Percentiles rank a stretch among this genome's conserved stretches.
These are phyloP conservation scores for Candida hungchunana DNA, from an alignment of 805 yeast genomes.

Conservation along the genomic window DNA sequence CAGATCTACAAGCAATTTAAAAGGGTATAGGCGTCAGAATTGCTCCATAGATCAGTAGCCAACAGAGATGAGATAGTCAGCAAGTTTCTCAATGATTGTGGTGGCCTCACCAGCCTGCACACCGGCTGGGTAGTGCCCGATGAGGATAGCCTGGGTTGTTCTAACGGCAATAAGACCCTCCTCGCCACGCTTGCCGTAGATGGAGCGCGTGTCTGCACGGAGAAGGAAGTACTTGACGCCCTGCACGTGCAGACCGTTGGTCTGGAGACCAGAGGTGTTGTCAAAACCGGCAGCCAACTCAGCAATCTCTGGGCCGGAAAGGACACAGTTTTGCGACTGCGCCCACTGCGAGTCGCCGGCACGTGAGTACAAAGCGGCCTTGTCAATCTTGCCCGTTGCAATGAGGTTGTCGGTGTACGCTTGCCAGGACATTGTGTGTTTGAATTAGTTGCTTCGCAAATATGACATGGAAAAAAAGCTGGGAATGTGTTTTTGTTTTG, in stretches of 20 bases:
- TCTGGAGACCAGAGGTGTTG: conserved; percentile 74
- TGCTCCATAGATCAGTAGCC: conserved; percentile 70
- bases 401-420: conserved; percentile 94
- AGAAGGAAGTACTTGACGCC: conserved; percentile 85
- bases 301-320: conserved; percentile 65
- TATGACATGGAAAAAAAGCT: neutral
- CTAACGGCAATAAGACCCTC: conserved; percentile 89
- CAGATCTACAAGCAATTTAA: neutral
- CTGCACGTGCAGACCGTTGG: conserved; percentile 80
- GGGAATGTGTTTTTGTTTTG: neutral
- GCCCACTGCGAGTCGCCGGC: conserved; percentile 98
- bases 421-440: conserved; percentile 47
- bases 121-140: conserved; percentile 93
- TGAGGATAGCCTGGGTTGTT: conserved; percentile 85
- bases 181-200: conserved; percentile 88
- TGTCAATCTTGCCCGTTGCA: conserved; percentile 83
- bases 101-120: conserved; percentile 95
- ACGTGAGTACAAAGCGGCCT: conserved; percentile 88
- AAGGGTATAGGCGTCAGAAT: neutral
- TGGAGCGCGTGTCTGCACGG: conserved; percentile 87
- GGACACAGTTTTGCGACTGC: conserved; percentile 58
- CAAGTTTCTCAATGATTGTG: conserved; percentile 89
- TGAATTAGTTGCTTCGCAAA: no score
- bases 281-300: conserved; percentile 76
- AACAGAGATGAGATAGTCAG: conserved; percentile 87